Evolutionary conservation across 2,329 filamentous ascomycete genomes (phyloP).

Genomic region (Clarireedia sp.): DNA sequence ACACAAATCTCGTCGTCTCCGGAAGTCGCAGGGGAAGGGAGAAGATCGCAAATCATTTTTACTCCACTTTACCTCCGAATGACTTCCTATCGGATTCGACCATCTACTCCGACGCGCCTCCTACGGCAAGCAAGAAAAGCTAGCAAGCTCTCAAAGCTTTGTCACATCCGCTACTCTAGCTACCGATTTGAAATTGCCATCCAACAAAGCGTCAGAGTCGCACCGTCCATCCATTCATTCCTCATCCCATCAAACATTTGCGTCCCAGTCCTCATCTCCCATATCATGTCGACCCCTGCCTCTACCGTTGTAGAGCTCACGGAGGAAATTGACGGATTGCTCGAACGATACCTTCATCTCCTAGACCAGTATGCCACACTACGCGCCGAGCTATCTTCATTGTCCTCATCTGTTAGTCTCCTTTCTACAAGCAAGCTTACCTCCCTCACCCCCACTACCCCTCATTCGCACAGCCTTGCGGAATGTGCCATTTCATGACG

Average conservation of each 20-base stretch:
- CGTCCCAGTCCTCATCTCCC: neutral
- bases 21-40: too few species aligned
- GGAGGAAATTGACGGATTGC: conserved; percentile 1
- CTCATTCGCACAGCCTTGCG: neutral
- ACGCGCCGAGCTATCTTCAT: conserved; percentile 44
- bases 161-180: too few species aligned
- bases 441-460: conserved; percentile 14
- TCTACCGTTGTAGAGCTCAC: neutral
- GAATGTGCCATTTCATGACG: neutral
- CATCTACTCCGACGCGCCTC: too few species aligned
- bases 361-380: conserved; percentile 60
- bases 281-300: neutral
- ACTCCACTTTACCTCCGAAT: too few species aligned
- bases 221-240: neutral
- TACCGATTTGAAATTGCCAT: too few species aligned
- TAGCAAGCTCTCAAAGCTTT: too few species aligned
- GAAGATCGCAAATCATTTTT: too few species aligned
- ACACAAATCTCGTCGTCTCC: too few species aligned
- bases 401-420: conserved; percentile 38
- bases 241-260: neutral
- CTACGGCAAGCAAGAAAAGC: too few species aligned
- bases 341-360: conserved; percentile 48
- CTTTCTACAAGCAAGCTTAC: conserved; percentile 46
- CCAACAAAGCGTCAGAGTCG: too few species aligned
- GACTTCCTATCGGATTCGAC: too few species aligned